A percentile compares a stretch with the other conserved stretches of the same genome.
phyloP scores from a whole-genome alignment of 2,329 filamentous ascomycete species.

The Scedosporium dehoogii region DNA sequence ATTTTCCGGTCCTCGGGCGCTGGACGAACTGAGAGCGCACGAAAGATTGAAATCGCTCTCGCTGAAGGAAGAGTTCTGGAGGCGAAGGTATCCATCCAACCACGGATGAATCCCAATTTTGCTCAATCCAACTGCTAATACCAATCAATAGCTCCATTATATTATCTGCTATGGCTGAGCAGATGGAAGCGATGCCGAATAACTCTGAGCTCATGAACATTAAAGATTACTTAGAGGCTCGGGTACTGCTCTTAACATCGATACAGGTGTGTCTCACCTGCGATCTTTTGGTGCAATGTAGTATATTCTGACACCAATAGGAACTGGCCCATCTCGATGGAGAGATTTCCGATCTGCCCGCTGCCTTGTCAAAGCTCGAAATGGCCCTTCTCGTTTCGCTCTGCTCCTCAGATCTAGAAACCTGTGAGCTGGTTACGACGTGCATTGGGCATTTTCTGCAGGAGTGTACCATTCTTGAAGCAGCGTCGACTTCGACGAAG shows the following conservation, averaged over 20 bases:
- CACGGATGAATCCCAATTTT: background rate
- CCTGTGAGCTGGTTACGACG: conserved; percentile 53
- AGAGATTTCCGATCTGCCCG: conserved; percentile 44
- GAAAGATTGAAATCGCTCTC: conserved; percentile 24
- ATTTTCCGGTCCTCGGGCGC: conserved; percentile 27
- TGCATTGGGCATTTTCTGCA: conserved; percentile 54
- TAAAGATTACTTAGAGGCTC: conserved; percentile 45
- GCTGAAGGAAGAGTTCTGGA: conserved; percentile 40
- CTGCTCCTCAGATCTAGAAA: conserved; percentile 56
- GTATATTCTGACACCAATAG: conserved; percentile 19
- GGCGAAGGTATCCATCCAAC: conserved; percentile 32
- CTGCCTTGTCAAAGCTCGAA: conserved; percentile 46
- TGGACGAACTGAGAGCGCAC: conserved; percentile 24
- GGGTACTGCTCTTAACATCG: conserved; percentile 40
- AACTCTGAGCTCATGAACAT: conserved; percentile 36
- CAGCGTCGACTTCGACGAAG: conserved; percentile 38
- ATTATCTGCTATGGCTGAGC: conserved; percentile 39
- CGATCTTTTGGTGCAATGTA: background rate
- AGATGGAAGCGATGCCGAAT: conserved; percentile 31
- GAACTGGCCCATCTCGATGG: conserved; percentile 43
- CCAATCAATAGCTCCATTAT: conserved; percentile 19
- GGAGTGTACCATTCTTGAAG: conserved; percentile 46
- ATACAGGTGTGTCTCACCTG: conserved; percentile 30
- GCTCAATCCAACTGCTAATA: background rate
- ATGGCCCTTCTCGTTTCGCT: conserved; percentile 53